Conservation (phyloP, 805 yeast species). For the Diddensiella caesifluorescens region DNA sequence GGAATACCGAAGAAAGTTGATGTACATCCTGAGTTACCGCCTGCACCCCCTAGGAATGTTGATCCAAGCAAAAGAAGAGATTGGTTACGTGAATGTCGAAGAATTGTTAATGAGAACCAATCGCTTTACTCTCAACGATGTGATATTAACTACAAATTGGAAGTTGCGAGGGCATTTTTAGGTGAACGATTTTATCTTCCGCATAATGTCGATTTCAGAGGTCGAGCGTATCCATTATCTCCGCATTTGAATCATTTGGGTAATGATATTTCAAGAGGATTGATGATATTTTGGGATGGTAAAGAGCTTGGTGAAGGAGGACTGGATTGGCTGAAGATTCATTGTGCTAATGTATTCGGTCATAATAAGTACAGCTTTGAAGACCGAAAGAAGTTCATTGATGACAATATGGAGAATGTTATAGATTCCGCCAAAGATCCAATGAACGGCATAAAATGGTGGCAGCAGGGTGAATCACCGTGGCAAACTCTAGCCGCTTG, state of each 20-base stretch:
- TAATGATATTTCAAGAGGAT: slow-evolving; percentile 53
- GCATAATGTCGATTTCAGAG: slow-evolving; percentile 59
- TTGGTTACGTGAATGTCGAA: slow-evolving; percentile 60
- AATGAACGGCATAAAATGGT: slow-evolving; percentile 43
- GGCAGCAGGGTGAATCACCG: slow-evolving; percentile 55
- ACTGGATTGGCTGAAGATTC: slow-evolving; percentile 55
- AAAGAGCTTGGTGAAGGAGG: slow-evolving; percentile 49
- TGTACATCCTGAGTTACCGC: slow-evolving; percentile 46
- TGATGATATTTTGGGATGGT: slow-evolving; percentile 57
- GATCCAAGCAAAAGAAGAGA: slow-evolving; percentile 68
- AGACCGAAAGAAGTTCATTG: slow-evolving; percentile 46
- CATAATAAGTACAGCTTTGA: slow-evolving; percentile 49
- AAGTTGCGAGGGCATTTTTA: slow-evolving; percentile 87
- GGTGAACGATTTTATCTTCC: slow-evolving; percentile 59
- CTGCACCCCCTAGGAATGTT: slow-evolving; percentile 55
- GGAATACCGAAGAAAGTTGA: slow-evolving; percentile 59
- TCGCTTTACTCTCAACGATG: slow-evolving; percentile 82
- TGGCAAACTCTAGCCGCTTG: slow-evolving; percentile 59
- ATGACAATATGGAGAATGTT: slow-evolving; percentile 42
- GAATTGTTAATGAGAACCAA: slow-evolving; percentile 53
- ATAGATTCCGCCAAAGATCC: slow-evolving; percentile 46
- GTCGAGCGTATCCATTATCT: slow-evolving; percentile 59
- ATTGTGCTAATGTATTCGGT: slow-evolving; percentile 56
- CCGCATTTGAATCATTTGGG: slow-evolving; percentile 63
- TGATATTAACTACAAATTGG: slow-evolving; percentile 87